Conservation (phyloP, 495 filamentous ascomycete species). For the Trichodelitschia bisporula region DNA sequence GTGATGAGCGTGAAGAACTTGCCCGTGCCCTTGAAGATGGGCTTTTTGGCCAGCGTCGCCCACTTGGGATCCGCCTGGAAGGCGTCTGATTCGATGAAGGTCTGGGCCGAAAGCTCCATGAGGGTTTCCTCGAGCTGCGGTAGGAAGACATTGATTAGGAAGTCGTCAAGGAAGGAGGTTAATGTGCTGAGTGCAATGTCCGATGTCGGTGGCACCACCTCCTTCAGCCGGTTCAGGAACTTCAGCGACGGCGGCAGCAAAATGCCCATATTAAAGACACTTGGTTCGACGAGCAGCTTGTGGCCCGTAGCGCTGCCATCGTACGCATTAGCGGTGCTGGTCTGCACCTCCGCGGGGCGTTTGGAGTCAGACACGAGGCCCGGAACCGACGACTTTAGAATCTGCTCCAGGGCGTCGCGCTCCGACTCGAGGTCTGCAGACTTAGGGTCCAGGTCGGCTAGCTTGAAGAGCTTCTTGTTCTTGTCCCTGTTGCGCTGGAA, state of each 20-base stretch:
- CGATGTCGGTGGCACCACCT: slow-evolving; percentile 62
- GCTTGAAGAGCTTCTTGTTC: slow-evolving; percentile 42
- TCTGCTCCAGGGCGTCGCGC: slow-evolving; percentile 71
- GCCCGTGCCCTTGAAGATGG: slow-evolving; percentile 79
- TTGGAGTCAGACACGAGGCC: slow-evolving; percentile 68
- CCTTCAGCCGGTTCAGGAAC: slow-evolving; percentile 77
- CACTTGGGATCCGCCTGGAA: slow-evolving; percentile 77
- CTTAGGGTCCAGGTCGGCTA: slow-evolving; percentile 59
- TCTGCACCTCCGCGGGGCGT: slow-evolving; percentile 5
- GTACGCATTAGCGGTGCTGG: slow-evolving; percentile 17
- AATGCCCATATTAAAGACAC: slow-evolving; percentile 92
- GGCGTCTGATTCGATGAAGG: slow-evolving; percentile 61
- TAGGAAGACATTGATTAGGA: slow-evolving; percentile 92
- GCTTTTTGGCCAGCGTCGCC: slow-evolving; percentile 46
- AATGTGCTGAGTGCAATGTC: slow-evolving; percentile 70
- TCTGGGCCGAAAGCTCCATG: slow-evolving; percentile 58
- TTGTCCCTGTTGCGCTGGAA: slow-evolving; percentile 38
- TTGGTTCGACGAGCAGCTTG: slow-evolving; percentile 81
- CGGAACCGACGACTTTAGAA: slow-evolving; percentile 74
- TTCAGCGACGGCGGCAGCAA: slow-evolving; percentile 80
- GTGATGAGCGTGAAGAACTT: slow-evolving; percentile 70
- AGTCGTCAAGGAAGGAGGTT: slow-evolving; percentile 93
- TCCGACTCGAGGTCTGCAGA: slow-evolving; percentile 50
- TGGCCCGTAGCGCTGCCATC: slow-evolving; percentile 42
- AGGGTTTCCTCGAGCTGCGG: slow-evolving; percentile 92